Evolutionary conservation across 495 filamentous ascomycete species (phyloP).

Genomic region (Tuber umbilicatum): DNA sequence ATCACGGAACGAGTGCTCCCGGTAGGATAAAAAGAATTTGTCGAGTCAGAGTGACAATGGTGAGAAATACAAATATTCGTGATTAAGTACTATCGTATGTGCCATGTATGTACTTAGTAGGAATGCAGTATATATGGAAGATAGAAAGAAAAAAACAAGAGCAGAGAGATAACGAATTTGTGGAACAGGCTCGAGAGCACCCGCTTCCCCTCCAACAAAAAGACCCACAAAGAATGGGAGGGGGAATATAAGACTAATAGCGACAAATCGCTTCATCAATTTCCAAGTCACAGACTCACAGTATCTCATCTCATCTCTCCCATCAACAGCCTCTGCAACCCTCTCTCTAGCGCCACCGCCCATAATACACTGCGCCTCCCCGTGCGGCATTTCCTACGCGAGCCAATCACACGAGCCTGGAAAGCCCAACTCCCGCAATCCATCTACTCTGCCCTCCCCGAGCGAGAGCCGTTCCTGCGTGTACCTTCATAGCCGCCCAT

Average conservation of each 20-base stretch:
- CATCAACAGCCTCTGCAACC: conserved; percentile 13
- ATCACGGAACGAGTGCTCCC: too few relatives aligned
- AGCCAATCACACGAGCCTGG: conserved; percentile 14
- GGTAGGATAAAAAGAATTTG: too few relatives aligned
- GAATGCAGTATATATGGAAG: too few relatives aligned
- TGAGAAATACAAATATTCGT: too few relatives aligned
- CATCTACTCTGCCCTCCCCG: background rate
- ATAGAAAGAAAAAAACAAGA: too few relatives aligned
- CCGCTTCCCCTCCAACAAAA: too few relatives aligned
- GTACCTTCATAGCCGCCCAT: conserved; percentile 1
- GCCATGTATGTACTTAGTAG: too few relatives aligned
- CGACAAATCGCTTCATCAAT: background rate
- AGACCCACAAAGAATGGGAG: too few relatives aligned
- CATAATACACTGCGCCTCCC: conserved; percentile 13
- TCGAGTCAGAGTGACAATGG: too few relatives aligned
- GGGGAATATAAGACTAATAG: too few relatives aligned
- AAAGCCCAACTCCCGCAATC: conserved; percentile 12
- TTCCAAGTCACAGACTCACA: background rate
- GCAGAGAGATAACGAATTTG: too few relatives aligned
- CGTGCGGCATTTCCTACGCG: conserved; percentile 6
- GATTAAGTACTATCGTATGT: background rate
- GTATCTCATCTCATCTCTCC: background rate
- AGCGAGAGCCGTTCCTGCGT: background rate
- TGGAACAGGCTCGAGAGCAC: too few relatives aligned
- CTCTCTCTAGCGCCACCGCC: conserved; percentile 17